Conservation (phyloP, 1,284 basidiomycete species). For the Naganishia sp. region DNA sequence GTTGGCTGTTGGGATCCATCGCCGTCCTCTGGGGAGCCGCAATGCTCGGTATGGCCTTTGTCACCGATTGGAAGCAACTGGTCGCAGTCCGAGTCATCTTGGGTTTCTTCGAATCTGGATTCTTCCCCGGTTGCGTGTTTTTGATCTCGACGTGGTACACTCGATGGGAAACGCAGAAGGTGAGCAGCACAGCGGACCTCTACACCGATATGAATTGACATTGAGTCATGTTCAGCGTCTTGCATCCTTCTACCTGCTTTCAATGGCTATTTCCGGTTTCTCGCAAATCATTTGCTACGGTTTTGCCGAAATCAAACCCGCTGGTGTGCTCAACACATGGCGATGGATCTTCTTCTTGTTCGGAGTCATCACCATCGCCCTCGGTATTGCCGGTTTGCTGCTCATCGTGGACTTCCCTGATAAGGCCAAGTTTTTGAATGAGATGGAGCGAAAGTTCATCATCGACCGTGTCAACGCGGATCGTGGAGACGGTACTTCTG, state of each 20-base stretch:
- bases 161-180: slow-evolving; percentile 52
- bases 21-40: slow-evolving; percentile 51
- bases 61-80: slow-evolving; percentile 47
- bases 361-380: slow-evolving; percentile 44
- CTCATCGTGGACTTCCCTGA: slow-evolving; percentile 56
- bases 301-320: slow-evolving; percentile 40
- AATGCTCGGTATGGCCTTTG: slow-evolving; percentile 52
- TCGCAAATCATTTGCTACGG: slow-evolving; percentile 55
- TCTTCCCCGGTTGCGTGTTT: slow-evolving; percentile 52
- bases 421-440: slow-evolving; percentile 54
- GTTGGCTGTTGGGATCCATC: slow-evolving; percentile 47
- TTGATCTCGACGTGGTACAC: slow-evolving; percentile 58
- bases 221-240: slow-evolving; percentile 1
- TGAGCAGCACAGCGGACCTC: not conserved
- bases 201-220: not conserved
- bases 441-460: slow-evolving; percentile 51
- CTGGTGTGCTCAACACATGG: slow-evolving; percentile 44
- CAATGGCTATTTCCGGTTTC: slow-evolving; percentile 52
- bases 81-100: slow-evolving; percentile 53
- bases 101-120: slow-evolving; percentile 50
- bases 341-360: slow-evolving; percentile 45
- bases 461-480: slow-evolving; percentile 54
- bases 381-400: slow-evolving; percentile 45
- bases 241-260: slow-evolving; percentile 36
- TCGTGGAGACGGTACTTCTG: slow-evolving; percentile 54